These are phyloP conservation scores for Zygnema cylindricum DNA, from an alignment of 139 green algal genomes.

Conservation along the genomic window DNA sequence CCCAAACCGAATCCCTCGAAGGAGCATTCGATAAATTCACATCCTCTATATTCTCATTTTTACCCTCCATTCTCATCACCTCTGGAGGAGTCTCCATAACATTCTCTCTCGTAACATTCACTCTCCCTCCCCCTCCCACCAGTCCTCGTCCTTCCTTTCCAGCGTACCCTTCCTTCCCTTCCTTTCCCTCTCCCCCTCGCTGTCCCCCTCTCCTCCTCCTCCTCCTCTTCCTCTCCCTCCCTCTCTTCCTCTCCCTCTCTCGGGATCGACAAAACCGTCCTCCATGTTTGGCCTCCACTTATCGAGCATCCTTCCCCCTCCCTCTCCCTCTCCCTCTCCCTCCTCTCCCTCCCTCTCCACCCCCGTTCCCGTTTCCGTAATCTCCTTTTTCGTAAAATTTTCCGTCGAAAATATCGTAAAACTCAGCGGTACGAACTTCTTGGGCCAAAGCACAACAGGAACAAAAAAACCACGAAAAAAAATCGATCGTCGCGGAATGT, in stretches of 20 bases:
- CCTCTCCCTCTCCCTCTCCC: no score
- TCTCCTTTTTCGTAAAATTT: slow-evolving; percentile 2
- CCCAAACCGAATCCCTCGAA: no score
- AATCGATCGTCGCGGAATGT: neutral
- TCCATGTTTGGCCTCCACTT: neutral
- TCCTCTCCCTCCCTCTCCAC: neutral
- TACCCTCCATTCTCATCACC: neutral
- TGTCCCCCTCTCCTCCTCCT: no score
- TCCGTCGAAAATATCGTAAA: slow-evolving; percentile 31
- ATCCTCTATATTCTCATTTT: neutral
- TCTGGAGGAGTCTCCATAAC: neutral
- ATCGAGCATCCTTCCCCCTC: no score
- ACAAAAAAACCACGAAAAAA: slow-evolving; percentile 6
- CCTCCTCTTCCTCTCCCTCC: no score
- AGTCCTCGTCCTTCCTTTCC: no score
- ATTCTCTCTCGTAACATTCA: no score
- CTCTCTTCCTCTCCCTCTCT: neutral
- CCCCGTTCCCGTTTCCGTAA: neutral
- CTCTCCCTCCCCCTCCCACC: no score
- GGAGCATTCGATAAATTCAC: no score
- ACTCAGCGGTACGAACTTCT: slow-evolving; percentile 39
- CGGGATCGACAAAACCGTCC: neutral
- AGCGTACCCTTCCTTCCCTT: no score
- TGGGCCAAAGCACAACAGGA: slow-evolving; percentile 18
- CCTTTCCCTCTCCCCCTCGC: no score